These are phyloP conservation scores for Boletus insuetus DNA, from an alignment of 768 basidiomycete species.

Conservation along the genomic window DNA sequence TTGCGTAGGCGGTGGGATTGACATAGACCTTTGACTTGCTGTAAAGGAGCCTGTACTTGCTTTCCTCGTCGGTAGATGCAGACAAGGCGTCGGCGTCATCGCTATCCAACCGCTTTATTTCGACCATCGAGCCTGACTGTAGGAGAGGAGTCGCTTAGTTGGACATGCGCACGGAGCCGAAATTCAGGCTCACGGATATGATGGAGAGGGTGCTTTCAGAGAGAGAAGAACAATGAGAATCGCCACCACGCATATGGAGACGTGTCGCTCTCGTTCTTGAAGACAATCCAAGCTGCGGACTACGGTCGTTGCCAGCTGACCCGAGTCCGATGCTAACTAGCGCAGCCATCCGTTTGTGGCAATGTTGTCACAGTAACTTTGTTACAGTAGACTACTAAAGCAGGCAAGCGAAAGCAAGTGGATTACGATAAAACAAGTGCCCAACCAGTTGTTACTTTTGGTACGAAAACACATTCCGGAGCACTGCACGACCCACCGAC, in stretches of 20 bases:
- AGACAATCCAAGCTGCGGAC: slow-evolving; percentile 4
- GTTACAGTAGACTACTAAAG: not conserved
- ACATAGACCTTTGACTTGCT: slow-evolving; percentile 95
- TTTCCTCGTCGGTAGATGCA: slow-evolving; percentile 44
- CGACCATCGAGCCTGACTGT: slow-evolving; percentile 66
- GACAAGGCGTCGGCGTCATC: slow-evolving; percentile 15
- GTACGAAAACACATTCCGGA: slow-evolving; percentile 96
- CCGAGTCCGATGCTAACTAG: not conserved
- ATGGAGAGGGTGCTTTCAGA: slow-evolving; percentile 48
- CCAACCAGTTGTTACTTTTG: slow-evolving; percentile 66
- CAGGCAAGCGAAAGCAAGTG: not conserved
- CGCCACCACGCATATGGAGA: slow-evolving; percentile 16
- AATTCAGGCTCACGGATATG: slow-evolving; percentile 40
- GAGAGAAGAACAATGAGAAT: slow-evolving; percentile 31
- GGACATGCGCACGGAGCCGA: not conserved
- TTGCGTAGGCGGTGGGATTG: slow-evolving; percentile 86
- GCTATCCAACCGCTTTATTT: slow-evolving; percentile 51
- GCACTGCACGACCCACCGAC: slow-evolving; percentile 51
- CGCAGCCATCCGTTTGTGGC: slow-evolving; percentile 25
- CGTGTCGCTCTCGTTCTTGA: not conserved
- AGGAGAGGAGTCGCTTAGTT: slow-evolving; percentile 3
- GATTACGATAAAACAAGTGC: slow-evolving; percentile 17
- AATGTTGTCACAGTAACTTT: not conserved
- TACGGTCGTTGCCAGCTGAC: not conserved
- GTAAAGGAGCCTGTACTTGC: slow-evolving; percentile 73